Evolutionary conservation across 1,139 yeast genomes (phyloP).

Genomic region (Pneumocystis sp.): DNA sequence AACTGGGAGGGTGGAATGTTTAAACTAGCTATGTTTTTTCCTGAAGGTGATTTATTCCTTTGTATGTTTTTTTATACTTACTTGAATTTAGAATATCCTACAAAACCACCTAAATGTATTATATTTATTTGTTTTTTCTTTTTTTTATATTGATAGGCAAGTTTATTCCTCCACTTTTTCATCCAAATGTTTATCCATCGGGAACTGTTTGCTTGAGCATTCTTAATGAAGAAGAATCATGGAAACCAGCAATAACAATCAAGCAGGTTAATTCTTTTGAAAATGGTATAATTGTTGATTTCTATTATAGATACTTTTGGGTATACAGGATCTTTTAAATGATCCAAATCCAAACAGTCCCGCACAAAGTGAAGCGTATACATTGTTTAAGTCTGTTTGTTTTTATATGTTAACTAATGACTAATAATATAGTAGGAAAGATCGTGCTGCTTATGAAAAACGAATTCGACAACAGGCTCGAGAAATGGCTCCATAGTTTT

Average conservation of each 20-base stretch:
- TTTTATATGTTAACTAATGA: slow-evolving; percentile 2
- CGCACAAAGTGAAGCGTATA: slow-evolving; percentile 95
- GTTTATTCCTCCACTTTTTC: slow-evolving; percentile 80
- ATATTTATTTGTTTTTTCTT: not conserved
- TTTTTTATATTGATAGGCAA: slow-evolving; percentile 17
- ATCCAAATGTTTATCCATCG: slow-evolving; percentile 92
- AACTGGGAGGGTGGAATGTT: slow-evolving; percentile 79
- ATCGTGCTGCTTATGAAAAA: slow-evolving; percentile 52
- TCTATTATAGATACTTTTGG: slow-evolving; percentile 42
- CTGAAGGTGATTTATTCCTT: slow-evolving; percentile 29
- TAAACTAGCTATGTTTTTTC: slow-evolving; percentile 70
- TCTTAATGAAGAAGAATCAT: slow-evolving; percentile 86
- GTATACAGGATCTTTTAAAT: slow-evolving; percentile 81
- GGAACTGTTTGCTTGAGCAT: slow-evolving; percentile 91
- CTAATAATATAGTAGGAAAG: slow-evolving; percentile 30
- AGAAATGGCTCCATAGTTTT: slow-evolving; percentile 6
- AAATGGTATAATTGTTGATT: slow-evolving; percentile 4
- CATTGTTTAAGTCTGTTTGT: slow-evolving; percentile 37
- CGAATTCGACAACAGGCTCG: slow-evolving; percentile 41
- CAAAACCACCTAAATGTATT: slow-evolving; percentile 83
- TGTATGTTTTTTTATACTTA: not conserved
- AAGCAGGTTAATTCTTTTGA: slow-evolving; percentile 34
- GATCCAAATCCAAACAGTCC: slow-evolving; percentile 92
- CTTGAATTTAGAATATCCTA: slow-evolving; percentile 53
- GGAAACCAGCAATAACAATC: slow-evolving; percentile 94